Conservation (phyloP, 2,329 filamentous ascomycete genomes). For the Hirsutella thompsonii region DNA sequence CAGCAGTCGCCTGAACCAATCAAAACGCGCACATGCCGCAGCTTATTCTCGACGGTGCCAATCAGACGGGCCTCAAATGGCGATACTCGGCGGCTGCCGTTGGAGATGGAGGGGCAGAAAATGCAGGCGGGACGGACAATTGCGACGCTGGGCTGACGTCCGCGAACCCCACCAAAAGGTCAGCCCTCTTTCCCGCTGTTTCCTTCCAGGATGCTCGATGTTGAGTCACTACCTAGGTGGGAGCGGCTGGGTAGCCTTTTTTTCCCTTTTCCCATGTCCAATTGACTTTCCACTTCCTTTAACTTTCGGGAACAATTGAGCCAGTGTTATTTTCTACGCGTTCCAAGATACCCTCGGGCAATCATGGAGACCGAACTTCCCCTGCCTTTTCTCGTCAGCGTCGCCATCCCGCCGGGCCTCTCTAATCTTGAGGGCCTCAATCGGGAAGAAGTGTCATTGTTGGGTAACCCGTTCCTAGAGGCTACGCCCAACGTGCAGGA, state of each 20-base stretch:
- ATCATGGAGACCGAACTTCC: constrained; percentile 52
- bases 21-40: neutral
- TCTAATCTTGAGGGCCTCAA: constrained; percentile 38
- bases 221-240: constrained; percentile 8
- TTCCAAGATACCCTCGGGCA: neutral
- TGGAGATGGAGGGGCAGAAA: neutral
- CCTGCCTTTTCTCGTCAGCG: constrained; percentile 48
- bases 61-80: neutral
- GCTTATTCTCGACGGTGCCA: neutral
- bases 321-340: neutral
- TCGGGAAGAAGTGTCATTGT: constrained; percentile 42
- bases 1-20: too few relatives aligned
- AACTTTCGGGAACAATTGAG: too few relatives aligned
- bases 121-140: neutral
- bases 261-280: neutral
- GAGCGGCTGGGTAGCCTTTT: neutral
- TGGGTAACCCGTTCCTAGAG: constrained; percentile 46
- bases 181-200: too few relatives aligned
- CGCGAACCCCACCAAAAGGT: constrained; percentile 6
- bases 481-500: constrained; percentile 34
- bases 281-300: too few relatives aligned
- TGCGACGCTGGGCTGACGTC: too few relatives aligned
- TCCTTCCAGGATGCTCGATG: constrained; percentile 1
- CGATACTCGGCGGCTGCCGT: neutral
- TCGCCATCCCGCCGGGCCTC: constrained; percentile 36